phyloP scores from a whole-genome alignment of 495 filamentous ascomycete species.

The Penicillium dipodomyicola region DNA sequence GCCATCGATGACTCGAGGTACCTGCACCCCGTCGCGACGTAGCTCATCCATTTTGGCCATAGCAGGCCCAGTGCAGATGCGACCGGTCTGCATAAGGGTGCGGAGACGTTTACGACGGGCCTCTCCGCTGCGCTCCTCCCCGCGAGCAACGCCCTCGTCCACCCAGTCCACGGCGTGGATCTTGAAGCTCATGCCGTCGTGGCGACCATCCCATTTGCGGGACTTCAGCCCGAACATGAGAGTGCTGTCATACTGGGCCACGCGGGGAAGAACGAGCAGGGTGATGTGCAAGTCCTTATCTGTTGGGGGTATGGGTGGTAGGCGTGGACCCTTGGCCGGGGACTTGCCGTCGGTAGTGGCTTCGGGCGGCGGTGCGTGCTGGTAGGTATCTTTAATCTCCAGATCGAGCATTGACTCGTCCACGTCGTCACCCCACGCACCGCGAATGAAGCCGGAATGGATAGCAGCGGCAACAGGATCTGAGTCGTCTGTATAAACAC shows the following conservation, averaged over 20 bases:
- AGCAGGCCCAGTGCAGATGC: conserved; percentile 48
- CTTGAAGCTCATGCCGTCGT: conserved; percentile 90
- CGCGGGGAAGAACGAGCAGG: conserved; percentile 72
- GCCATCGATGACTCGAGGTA: conserved; percentile 35
- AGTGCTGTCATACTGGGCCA: conserved; percentile 72
- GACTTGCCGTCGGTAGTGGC: conserved; percentile 15
- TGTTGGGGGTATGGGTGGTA: conserved; percentile 40
- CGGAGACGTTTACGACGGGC: conserved; percentile 60
- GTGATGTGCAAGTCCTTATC: conserved; percentile 82
- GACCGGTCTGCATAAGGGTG: conserved; percentile 45
- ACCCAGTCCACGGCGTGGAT: conserved; percentile 76
- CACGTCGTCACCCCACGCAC: conserved; percentile 78
- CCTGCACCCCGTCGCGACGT: conserved; percentile 35
- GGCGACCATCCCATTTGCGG: conserved; percentile 63
- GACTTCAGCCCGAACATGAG: conserved; percentile 77
- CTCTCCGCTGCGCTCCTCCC: conserved; percentile 61
- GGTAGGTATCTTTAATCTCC: conserved; percentile 47
- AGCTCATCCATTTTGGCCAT: conserved; percentile 45
- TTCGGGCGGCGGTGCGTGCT: conserved; percentile 36
- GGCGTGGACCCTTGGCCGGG: conserved; percentile 33
- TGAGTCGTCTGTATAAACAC: conserved; percentile 93
- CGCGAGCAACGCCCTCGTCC: conserved; percentile 64
- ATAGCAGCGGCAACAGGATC: conserved; percentile 92
- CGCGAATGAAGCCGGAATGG: conserved; percentile 87
- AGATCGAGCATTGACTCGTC: conserved; percentile 67